Evolutionary conservation across 768 basidiomycete species (phyloP), one percentile per base, ranked within the genome.

Genomic region (Tephrocybe sp.): DNA sequence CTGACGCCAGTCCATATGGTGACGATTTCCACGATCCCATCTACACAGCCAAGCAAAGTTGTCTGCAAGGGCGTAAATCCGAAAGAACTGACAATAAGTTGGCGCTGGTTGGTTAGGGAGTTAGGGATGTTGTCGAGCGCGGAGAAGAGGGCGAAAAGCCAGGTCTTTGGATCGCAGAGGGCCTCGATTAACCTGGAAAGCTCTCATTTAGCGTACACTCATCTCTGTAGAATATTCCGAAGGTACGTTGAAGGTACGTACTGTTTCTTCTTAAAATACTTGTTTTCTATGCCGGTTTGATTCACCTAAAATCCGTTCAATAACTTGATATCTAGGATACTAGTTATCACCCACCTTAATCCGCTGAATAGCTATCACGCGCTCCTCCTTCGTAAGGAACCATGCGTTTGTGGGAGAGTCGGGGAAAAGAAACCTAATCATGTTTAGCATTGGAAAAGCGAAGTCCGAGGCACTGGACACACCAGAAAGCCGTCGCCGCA

Each of bases 231-330:
- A 16, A 45, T 34, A 17, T 17, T 13, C 30, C 16, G 17, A 14
- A 19, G 4, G 33, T 20, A 5, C 14, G 33, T 8, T 34, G 6
- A 26, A 11, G n/a, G 36, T 36, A 74, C 85, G 55, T 49, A 88
- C 87, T 91, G 89, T 33, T 88, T 84, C 47, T 74, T 80, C 70
- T 91, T 91, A 69, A 87, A 91, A 46, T 75, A 76, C 59, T 91
- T 92, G 62, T 88, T 90, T 67, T 90, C 89, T 9, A 89, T 78
- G 26, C 89, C 89, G 0, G 85, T 86, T 78, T 91, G 45, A 50
- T 62, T 62, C n/a, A 53, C 53, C 59, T 60, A 19, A 10, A 1
- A 23, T 42, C 6, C 11, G 6, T 19, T 31, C 13, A 17, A 26
- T 13, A 34, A 38, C 30, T 43, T 36, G 44, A 14, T 31, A 2